Conservation (phyloP, 768 basidiomycete species). For the Rhodosporidiobolus sp. region DNA sequence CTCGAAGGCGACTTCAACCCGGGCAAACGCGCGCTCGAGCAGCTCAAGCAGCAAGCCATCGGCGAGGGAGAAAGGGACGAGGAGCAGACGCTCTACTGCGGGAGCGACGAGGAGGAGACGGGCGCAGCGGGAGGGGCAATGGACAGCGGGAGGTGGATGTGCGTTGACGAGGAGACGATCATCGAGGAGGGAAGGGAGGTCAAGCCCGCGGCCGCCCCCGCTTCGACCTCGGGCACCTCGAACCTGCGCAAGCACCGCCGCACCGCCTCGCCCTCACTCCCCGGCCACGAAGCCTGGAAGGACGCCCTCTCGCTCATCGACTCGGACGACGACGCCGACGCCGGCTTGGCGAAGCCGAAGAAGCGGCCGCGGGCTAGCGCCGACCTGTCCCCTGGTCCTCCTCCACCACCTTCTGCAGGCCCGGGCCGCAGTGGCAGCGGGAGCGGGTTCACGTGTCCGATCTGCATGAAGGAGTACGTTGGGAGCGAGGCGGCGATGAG, state of each 20-base stretch:
- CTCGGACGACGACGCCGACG: no score
- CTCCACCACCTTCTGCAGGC: no score
- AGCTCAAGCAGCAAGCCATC: constrained; percentile 5
- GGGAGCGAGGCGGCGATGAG: constrained; percentile 27
- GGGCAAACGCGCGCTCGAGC: constrained; percentile 11
- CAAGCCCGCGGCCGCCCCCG: not conserved
- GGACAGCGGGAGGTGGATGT: constrained; percentile 4
- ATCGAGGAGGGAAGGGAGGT: not conserved
- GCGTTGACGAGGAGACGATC: not conserved
- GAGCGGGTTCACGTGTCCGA: constrained; percentile 1
- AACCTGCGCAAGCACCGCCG: not conserved
- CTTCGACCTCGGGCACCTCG: not conserved
- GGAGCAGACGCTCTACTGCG: no score
- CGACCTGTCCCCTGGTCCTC: no score
- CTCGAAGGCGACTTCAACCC: constrained; percentile 4
- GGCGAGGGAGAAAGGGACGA: not conserved
- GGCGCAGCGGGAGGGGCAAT: not conserved
- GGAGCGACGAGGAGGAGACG: constrained; percentile 4
- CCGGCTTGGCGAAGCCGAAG: not conserved
- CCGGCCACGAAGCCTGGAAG: not conserved
- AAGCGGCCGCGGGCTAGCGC: not conserved
- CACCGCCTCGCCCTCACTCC: not conserved
- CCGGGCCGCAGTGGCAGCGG: not conserved
- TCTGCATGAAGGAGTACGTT: constrained; percentile 7
- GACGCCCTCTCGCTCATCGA: not conserved